Percentiles rank a stretch among this genome's conserved stretches.
These are phyloP conservation scores for Camelina neglecta DNA, from an alignment of 345 rosid genomes.

Conservation along the genomic window DNA sequence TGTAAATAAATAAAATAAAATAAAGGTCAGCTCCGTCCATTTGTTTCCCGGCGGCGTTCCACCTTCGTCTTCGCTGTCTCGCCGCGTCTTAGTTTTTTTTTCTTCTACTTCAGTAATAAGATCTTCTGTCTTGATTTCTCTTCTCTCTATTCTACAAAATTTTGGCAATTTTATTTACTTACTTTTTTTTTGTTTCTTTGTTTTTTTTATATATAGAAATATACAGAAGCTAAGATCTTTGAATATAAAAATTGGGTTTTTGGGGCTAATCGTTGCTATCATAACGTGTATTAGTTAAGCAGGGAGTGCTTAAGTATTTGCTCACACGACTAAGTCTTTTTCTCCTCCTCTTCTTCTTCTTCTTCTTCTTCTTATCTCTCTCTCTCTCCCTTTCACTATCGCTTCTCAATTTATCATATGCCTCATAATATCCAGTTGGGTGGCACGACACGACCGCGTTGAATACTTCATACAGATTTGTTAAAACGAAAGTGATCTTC, in stretches of 20 bases:
- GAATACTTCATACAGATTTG: slow-evolving; percentile 42
- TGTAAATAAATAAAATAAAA: neutral
- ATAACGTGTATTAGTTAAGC: slow-evolving; percentile 44
- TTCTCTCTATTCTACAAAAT: slow-evolving; percentile 8
- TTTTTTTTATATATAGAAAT: neutral
- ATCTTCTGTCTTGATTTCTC: slow-evolving; percentile 21
- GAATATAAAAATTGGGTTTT: neutral
- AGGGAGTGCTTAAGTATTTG: slow-evolving; percentile 51
- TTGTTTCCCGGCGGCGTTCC: slow-evolving; percentile 28
- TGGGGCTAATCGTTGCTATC: slow-evolving; percentile 20
- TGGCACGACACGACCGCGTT: slow-evolving; percentile 44
- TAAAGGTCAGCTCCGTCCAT: slow-evolving; percentile 2
- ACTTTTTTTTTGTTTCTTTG: neutral
- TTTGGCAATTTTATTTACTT: neutral
- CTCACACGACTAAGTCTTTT: slow-evolving; percentile 56
- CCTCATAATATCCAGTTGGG: slow-evolving; percentile 37
- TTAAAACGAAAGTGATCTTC: slow-evolving; percentile 25
- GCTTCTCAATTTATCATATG: slow-evolving; percentile 35
- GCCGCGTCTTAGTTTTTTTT: slow-evolving; percentile 17
- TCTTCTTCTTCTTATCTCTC: slow-evolving; percentile 9
- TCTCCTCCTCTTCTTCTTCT: neutral
- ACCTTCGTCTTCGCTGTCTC: slow-evolving; percentile 19
- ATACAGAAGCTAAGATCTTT: slow-evolving; percentile 24
- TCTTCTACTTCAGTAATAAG: neutral
- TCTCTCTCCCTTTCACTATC: slow-evolving; percentile 35